These are phyloP conservation scores for Adansonia gregorii DNA, from an alignment of 441 rosid genomes.

Conservation along the genomic window DNA sequence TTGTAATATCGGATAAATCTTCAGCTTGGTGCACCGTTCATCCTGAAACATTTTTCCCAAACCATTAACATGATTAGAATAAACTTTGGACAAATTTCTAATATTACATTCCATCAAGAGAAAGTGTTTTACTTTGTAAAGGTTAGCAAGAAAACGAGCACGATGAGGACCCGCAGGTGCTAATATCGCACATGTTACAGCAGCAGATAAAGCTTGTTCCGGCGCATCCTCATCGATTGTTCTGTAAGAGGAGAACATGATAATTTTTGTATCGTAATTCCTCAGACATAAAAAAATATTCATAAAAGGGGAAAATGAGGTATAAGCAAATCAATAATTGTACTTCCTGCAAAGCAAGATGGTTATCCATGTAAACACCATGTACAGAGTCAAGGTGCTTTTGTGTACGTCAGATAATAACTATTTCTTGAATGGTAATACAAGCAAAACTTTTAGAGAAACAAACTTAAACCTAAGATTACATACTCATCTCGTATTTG, in stretches of 20 bases:
- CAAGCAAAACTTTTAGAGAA: conserved; percentile 10
- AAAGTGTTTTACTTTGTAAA: conserved; percentile 69
- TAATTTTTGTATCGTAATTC: background rate
- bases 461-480: conserved; percentile 17
- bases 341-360: background rate
- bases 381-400: background rate
- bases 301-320: background rate
- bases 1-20: conserved; percentile 90
- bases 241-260: conserved; percentile 42
- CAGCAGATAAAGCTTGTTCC: conserved; percentile 92
- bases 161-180: conserved; percentile 99
- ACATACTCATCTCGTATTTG: conserved; percentile 95
- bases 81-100: conserved; percentile 17
- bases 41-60: conserved; percentile 64
- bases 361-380: background rate
- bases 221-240: conserved; percentile 91
- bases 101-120: conserved; percentile 15
- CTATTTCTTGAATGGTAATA: background rate
- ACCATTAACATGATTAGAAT: conserved; percentile 29
- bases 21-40: conserved; percentile 92
- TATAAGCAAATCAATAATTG: background rate
- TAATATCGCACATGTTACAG: conserved; percentile 95
- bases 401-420: conserved; percentile 2
- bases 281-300: conserved; percentile 8
- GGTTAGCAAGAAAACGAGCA: conserved; percentile 94